These are phyloP conservation scores for Cardamine resedifolia DNA, from an alignment of 345 rosid genomes.

Conservation along the genomic window DNA sequence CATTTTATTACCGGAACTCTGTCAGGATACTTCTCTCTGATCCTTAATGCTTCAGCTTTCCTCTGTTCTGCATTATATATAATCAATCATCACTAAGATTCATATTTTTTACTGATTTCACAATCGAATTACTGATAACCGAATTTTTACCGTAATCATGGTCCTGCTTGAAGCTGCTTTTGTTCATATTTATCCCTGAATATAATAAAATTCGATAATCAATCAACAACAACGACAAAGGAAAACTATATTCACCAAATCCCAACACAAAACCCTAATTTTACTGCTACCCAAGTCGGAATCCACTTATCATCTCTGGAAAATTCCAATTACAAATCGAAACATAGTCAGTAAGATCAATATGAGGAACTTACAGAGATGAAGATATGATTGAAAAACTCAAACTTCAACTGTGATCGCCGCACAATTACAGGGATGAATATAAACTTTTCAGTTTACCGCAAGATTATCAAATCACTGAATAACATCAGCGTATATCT, in stretches of 20 bases:
- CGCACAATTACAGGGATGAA: too few relatives aligned
- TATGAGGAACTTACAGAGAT: conserved; percentile 6
- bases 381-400: not conserved
- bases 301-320: not conserved
- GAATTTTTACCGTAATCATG: conserved; percentile 9
- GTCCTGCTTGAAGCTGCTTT: conserved; percentile 15
- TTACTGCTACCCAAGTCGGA: not conserved
- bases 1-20: conserved; percentile 6
- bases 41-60: conserved; percentile 13
- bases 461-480: not conserved
- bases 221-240: not conserved
- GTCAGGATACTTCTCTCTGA: conserved; percentile 26
- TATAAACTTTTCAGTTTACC: not conserved
- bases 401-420: not conserved
- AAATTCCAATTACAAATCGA: not conserved
- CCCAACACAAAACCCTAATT: conserved; percentile 1
- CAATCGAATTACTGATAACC: not conserved
- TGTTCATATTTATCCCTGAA: not conserved
- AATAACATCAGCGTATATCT: not conserved
- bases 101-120: not conserved
- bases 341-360: not conserved
- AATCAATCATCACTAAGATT: not conserved
- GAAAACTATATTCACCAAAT: not conserved
- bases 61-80: conserved; percentile 12
- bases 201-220: not conserved